Evolutionary conservation across 2,329 filamentous ascomycete genomes (phyloP).

Genomic region (Colletotrichum eremochloae): DNA sequence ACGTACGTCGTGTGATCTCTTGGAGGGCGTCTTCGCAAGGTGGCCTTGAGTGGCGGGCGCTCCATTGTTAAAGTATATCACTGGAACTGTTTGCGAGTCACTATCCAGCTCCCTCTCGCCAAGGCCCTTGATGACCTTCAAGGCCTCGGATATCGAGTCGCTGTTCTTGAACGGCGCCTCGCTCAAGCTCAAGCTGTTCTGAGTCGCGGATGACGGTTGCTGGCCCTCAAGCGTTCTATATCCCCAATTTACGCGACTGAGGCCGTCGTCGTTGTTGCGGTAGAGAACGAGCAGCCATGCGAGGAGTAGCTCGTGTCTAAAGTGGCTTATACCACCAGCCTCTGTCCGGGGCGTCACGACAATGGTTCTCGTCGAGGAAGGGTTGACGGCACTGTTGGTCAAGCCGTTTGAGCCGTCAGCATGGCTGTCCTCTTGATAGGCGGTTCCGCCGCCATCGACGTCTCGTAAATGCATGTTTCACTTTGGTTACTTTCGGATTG

Average conservation of each 20-base stretch:
- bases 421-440: slow-evolving; percentile 30
- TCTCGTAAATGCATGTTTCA: slow-evolving; percentile 43
- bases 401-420: slow-evolving; percentile 24
- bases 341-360: slow-evolving; percentile 22
- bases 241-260: slow-evolving; percentile 42
- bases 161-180: slow-evolving; percentile 40
- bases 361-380: slow-evolving; percentile 41
- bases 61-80: slow-evolving; percentile 43
- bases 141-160: slow-evolving; percentile 37
- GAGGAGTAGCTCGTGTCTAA: slow-evolving; percentile 44
- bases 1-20: slow-evolving; percentile 36
- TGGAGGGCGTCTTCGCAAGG: slow-evolving; percentile 31
- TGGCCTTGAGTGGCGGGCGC: slow-evolving; percentile 16
- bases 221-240: slow-evolving; percentile 28
- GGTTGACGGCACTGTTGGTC: slow-evolving; percentile 25
- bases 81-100: slow-evolving; percentile 26
- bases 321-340: slow-evolving; percentile 17
- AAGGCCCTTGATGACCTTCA: slow-evolving; percentile 35
- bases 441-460: slow-evolving; percentile 41
- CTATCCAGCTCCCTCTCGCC: neutral
- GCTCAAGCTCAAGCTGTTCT: slow-evolving; percentile 35
- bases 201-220: slow-evolving; percentile 18
- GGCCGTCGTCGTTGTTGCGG: slow-evolving; percentile 44
- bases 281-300: slow-evolving; percentile 45
- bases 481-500: slow-evolving; percentile 6